Conservation (phyloP, 768 basidiomycete genomes). For the Trametes coccinea region DNA sequence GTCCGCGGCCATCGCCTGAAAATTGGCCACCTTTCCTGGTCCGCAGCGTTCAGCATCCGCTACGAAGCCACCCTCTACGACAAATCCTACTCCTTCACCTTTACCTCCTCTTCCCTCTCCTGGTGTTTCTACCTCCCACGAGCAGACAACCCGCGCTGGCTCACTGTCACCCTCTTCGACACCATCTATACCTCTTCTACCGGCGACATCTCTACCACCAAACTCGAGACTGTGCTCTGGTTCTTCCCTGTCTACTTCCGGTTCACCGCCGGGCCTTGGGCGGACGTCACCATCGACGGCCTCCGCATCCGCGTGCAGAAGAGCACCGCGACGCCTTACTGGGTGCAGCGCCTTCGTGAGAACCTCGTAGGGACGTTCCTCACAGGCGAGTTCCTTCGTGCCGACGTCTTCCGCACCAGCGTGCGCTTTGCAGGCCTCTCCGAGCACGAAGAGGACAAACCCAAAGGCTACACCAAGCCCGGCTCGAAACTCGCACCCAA, state of each 20-base stretch:
- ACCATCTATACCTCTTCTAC: constrained; percentile 36
- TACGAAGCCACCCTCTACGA: constrained; percentile 23
- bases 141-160: constrained; percentile 33
- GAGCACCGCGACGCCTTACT: constrained; percentile 40
- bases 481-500: constrained; percentile 4
- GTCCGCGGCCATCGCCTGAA: constrained; percentile 19
- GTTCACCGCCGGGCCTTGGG: constrained; percentile 39
- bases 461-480: constrained; percentile 10
- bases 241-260: constrained; percentile 42
- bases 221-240: constrained; percentile 33
- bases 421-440: constrained; percentile 33
- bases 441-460: constrained; percentile 13
- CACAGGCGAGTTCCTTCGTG: constrained; percentile 41
- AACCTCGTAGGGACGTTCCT: constrained; percentile 42
- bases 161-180: constrained; percentile 31
- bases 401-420: constrained; percentile 40
- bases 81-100: constrained; percentile 23
- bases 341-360: constrained; percentile 38
- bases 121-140: constrained; percentile 36
- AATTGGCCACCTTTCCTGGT: constrained; percentile 18
- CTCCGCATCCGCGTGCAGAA: constrained; percentile 38
- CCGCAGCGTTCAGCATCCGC: constrained; percentile 18
- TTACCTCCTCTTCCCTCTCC: constrained; percentile 17
- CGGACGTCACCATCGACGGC: constrained; percentile 37
- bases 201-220: constrained; percentile 27